phyloP scores from a whole-genome alignment of 2,329 filamentous ascomycete genomes.

The Dactylonectria macrodidyma region DNA sequence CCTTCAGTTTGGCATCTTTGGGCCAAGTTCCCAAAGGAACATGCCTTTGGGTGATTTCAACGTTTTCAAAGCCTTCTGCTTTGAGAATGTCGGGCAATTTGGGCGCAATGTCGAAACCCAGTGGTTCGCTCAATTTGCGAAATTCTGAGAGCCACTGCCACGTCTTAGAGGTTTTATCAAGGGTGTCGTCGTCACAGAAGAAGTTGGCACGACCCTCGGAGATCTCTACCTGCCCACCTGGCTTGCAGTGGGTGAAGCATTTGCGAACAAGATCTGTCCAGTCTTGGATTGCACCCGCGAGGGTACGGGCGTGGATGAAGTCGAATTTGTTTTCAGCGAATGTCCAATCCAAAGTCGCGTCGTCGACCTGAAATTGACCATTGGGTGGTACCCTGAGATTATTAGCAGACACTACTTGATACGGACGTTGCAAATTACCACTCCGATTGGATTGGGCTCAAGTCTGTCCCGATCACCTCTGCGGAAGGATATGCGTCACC shows the following conservation, averaged over 20 bases:
- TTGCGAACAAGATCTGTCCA: constrained; percentile 43
- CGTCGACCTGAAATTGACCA: constrained; percentile 47
- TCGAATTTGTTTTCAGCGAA: constrained; percentile 45
- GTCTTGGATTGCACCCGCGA: constrained; percentile 48
- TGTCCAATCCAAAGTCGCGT: constrained; percentile 44
- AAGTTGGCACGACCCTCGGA: constrained; percentile 42
- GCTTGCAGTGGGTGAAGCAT: constrained; percentile 38
- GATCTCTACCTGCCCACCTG: constrained; percentile 35
- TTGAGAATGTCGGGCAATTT: constrained; percentile 35
- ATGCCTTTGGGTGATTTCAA: constrained; percentile 46
- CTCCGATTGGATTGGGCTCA: constrained; percentile 44
- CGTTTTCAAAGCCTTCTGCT: constrained; percentile 50
- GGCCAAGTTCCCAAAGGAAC: constrained; percentile 60
- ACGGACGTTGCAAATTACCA: constrained; percentile 26
- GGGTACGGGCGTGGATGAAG: constrained; percentile 47
- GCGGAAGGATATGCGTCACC: constrained; percentile 43
- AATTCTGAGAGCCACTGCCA: constrained; percentile 44
- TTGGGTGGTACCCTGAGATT: constrained; percentile 42
- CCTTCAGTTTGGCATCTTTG: constrained; percentile 58
- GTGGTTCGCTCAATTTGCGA: constrained; percentile 35
- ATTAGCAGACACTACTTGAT: neutral
- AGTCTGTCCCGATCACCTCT: constrained; percentile 44
- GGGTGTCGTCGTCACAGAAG: constrained; percentile 43
- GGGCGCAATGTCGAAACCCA: constrained; percentile 42
- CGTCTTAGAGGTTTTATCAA: constrained; percentile 37